Evolutionary conservation across 2,329 filamentous ascomycete genomes (phyloP).

Genomic region (Ophiosphaerella herpotricha): DNA sequence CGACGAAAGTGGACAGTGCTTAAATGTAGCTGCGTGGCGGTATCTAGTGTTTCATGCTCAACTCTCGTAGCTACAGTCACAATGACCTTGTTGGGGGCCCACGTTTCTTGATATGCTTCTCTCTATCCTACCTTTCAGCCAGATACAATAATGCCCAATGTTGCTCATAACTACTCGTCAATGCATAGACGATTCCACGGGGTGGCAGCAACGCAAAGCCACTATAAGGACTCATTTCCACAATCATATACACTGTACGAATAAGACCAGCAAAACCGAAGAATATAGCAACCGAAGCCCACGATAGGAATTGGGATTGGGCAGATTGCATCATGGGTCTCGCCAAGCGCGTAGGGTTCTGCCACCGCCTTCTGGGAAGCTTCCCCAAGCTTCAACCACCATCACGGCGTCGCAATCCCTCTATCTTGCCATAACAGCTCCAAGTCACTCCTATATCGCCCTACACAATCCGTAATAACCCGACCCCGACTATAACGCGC

Average conservation of each 20-base stretch:
- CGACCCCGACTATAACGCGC: neutral
- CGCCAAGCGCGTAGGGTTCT: constrained; percentile 20
- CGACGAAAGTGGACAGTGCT: constrained; percentile 42
- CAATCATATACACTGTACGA: too few relatives aligned
- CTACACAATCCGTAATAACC: neutral
- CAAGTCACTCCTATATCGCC: neutral
- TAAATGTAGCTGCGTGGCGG: neutral
- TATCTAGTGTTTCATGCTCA: neutral
- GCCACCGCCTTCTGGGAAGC: constrained; percentile 21
- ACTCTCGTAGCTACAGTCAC: too few relatives aligned
- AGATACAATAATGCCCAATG: too few relatives aligned
- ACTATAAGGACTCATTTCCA: neutral
- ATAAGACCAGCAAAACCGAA: too few relatives aligned
- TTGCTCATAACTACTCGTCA: too few relatives aligned
- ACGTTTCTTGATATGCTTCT: too few relatives aligned
- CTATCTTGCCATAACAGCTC: neutral
- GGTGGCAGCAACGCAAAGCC: neutral
- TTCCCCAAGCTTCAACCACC: constrained; percentile 16
- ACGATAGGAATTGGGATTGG: neutral
- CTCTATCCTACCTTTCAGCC: too few relatives aligned
- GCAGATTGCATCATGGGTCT: constrained; percentile 9
- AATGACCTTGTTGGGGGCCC: too few relatives aligned
- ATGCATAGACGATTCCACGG: too few relatives aligned
- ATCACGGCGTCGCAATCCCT: constrained; percentile 11
- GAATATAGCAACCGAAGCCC: too few relatives aligned